Conservation (phyloP, 805 yeast genomes). For the Wickerhamomyces sydowiorum region DNA sequence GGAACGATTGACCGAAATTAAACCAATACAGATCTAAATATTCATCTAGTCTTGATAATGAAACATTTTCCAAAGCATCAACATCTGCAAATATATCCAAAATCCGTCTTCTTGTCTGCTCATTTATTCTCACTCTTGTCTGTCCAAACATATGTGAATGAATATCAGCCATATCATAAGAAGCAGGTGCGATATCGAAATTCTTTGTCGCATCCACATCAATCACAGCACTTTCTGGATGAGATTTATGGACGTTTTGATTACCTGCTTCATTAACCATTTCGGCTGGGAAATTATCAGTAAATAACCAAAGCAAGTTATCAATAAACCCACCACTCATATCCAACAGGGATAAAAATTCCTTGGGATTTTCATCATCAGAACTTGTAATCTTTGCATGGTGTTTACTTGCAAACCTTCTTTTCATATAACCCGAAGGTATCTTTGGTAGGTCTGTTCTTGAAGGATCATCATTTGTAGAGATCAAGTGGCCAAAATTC, state of each 20-base stretch:
- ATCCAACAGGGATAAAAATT: background rate
- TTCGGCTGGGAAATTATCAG: background rate
- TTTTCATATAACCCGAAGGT: background rate
- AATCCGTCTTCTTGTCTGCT: background rate
- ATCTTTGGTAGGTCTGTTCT: background rate
- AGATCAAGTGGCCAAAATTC: background rate
- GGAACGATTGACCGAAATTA: background rate
- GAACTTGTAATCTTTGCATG: background rate
- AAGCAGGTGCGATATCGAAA: background rate
- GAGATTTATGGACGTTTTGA: background rate
- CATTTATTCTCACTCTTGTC: background rate
- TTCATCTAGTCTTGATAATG: background rate
- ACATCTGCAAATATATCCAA: background rate
- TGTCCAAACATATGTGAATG: slow-evolving; percentile 1
- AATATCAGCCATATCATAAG: background rate
- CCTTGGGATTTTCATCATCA: background rate
- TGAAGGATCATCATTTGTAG: background rate
- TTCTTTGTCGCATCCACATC: background rate
- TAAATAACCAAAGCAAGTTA: background rate
- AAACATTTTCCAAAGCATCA: background rate
- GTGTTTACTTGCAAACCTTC: background rate
- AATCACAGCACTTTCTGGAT: background rate
- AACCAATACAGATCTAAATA: background rate
- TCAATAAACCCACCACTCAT: slow-evolving; percentile 1
- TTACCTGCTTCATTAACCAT: background rate